phyloP scores from a whole-genome alignment of 1,284 basidiomycete genomes.

The Clitocybe nebularis region DNA sequence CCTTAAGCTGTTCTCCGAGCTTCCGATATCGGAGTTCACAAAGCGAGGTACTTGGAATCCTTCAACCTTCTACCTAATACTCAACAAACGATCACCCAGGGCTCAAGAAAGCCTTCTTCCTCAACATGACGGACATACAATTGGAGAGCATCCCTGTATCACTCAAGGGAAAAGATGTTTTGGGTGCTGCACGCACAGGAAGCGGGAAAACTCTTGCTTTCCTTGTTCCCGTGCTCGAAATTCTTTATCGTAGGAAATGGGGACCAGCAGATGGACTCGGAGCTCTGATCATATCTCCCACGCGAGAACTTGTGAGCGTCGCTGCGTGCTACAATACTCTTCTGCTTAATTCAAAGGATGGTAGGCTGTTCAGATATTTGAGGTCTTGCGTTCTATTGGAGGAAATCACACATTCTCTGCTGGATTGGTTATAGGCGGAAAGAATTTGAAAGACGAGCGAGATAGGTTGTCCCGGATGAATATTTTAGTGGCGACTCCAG shows the following conservation, averaged over 20 bases:
- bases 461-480: constrained; percentile 92
- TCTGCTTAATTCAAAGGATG: not conserved
- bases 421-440: constrained; percentile 94
- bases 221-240: constrained; percentile 89
- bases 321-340: constrained; percentile 4
- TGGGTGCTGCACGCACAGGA: constrained; percentile 94
- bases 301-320: constrained; percentile 78
- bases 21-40: constrained; percentile 68
- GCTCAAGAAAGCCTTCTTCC: constrained; percentile 81
- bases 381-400: constrained; percentile 90
- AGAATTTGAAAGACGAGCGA: constrained; percentile 91
- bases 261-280: constrained; percentile 95
- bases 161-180: constrained; percentile 92
- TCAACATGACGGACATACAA: constrained; percentile 90
- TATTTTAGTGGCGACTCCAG: constrained; percentile 95
- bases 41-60: too few relatives aligned
- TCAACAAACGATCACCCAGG: not conserved
- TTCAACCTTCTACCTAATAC: constrained; percentile 16
- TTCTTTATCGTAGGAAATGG: constrained; percentile 90
- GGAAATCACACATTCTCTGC: constrained; percentile 91
- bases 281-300: constrained; percentile 92
- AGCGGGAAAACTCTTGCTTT: constrained; percentile 98
- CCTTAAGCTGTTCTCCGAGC: constrained; percentile 54
- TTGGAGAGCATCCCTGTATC: constrained; percentile 88
- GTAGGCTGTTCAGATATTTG: constrained; percentile 52